Base-by-base conservation (phyloP, 331 rosid species). In the Quercus tomentella region DNA sequence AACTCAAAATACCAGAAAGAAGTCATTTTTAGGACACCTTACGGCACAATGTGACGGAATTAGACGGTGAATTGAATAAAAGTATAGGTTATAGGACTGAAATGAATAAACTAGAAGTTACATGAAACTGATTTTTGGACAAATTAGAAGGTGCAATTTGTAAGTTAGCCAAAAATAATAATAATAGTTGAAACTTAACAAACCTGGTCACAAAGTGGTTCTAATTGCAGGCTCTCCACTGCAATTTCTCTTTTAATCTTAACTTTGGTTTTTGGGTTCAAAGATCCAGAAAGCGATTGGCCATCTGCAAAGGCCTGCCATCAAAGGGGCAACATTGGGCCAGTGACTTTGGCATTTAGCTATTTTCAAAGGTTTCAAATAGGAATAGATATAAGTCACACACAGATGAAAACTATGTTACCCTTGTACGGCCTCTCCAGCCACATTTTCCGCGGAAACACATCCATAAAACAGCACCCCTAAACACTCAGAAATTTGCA, bases 381-480 rank as follows among this genome's bases (percentile, higher is more conserved):
- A 11, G 11, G 49, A 10, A 26, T 12, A 41, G 33, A 30, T 31
- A 51, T 20, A 54, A 74, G 52, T 11, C 25, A 62, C 57, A 23
- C 70, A 70, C 43, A 72, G 76, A 57, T 82, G 22, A 70, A 61
- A 73, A 41, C 77, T 31, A 81, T 70, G 85, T 79, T 83, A 95
- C 97, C 91, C 68, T 86, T 8, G 90, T 85, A 79, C 86, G 79
- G 84, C 97, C 99, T 87, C 61, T 86, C 97, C 97, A 93, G 54
- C 97, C 99, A 89, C 99, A 95, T 75, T 78, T 91, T 76, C 49
- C 97, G 26, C 96, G 97, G 83, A 90, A 92, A 74, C 97, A 95
- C 23, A 4, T 55, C 99, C 99, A 95, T 65, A 76, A 70, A 74
- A 97, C 97, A 31, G 87, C 66, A 72, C 86, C 90, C 81, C 99